Evolutionary conservation across 139 green algal species (phyloP), one percentile per base, ranked within the genome.

Genomic region (Yamagishiella unicocca): DNA sequence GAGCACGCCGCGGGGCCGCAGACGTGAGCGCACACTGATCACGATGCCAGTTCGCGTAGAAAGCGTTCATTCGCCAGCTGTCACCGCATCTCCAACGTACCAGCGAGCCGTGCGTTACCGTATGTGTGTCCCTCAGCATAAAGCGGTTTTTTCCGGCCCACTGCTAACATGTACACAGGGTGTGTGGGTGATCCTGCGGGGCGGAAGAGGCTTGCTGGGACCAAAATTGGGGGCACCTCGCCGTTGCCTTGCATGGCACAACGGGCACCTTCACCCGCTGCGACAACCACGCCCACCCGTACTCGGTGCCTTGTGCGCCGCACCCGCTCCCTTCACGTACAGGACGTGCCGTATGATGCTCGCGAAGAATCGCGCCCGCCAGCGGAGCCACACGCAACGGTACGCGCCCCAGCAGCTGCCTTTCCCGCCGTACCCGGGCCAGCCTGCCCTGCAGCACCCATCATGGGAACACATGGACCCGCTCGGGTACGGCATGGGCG

Each of bases 261-360:
- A 58, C 50, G 12, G 50, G 17, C 17, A 58, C 50, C 17, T 58
- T 17, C 17, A 58, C 14, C 50, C 50, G 17, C 50, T 58, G 50
- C 17, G 17, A 17, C 50, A 17, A 12, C 50, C 50, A 25, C 17
- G 50, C 50, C 14, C 17, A 17, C 12, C 14, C 50, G 14, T 58
- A 17, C 50, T 58, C 50, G n/a, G 14, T 58, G 12, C 50, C 50
- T 58, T 58, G 12, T 17, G 14, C 17, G 12, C 50, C 50, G 17
- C 50, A 58, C 50, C 17, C 17, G 50, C 50, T 58, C n/a, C n/a
- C n/a, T n/a, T n/a, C n/a, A n/a, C n/a, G n/a, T 35, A 46, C 72
- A 80, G 78, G 40, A 85, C 78, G 2, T 85, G 78, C 38, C 58
- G 78, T 0, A 46, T 75, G 40, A 85, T 85, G 78, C 29, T 85